Conservation (phyloP, 768 basidiomycete species). For the Agaricus blazei region DNA sequence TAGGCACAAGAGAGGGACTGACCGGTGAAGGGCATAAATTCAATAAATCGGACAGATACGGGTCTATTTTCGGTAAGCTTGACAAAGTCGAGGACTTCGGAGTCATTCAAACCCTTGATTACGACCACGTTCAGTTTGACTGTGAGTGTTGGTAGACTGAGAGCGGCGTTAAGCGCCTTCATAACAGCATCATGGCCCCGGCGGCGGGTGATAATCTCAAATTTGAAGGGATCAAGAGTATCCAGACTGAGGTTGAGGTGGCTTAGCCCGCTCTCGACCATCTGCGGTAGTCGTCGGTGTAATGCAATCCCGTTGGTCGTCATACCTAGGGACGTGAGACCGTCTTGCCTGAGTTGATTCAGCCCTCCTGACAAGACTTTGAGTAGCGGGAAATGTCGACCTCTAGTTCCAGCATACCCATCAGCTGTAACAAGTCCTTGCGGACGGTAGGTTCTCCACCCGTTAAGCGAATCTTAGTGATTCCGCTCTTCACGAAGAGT, state of each 20-base stretch:
- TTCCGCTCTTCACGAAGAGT: conserved; percentile 76
- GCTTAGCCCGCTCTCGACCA: conserved; percentile 69
- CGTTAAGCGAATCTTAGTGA: conserved; percentile 84
- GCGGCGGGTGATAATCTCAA: conserved; percentile 82
- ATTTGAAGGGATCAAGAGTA: conserved; percentile 82
- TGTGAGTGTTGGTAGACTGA: conserved; percentile 45
- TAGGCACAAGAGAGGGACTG: conserved; percentile 8
- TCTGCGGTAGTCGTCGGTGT: conserved; percentile 61
- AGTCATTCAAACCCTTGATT: conserved; percentile 75
- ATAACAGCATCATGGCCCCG: conserved; percentile 74
- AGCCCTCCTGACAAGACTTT: conserved; percentile 42
- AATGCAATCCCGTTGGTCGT: conserved; percentile 80
- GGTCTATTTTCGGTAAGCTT: conserved; percentile 61
- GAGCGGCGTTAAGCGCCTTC: conserved; percentile 58
- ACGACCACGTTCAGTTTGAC: conserved; percentile 86
- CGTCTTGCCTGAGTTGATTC: conserved; percentile 52
- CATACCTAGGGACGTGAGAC: conserved; percentile 76
- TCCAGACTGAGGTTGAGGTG: conserved; percentile 79
- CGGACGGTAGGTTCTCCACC: conserved; percentile 87
- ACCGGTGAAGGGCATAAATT: conserved; percentile 95
- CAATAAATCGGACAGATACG: conserved; percentile 81
- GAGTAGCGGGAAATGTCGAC: neutral
- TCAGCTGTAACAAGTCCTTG: conserved; percentile 65
- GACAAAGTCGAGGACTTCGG: conserved; percentile 76
- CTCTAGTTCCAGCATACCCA: conserved; percentile 41